Conservation (phyloP, 1,284 basidiomycete genomes). For the Sporisorium sorghi region DNA sequence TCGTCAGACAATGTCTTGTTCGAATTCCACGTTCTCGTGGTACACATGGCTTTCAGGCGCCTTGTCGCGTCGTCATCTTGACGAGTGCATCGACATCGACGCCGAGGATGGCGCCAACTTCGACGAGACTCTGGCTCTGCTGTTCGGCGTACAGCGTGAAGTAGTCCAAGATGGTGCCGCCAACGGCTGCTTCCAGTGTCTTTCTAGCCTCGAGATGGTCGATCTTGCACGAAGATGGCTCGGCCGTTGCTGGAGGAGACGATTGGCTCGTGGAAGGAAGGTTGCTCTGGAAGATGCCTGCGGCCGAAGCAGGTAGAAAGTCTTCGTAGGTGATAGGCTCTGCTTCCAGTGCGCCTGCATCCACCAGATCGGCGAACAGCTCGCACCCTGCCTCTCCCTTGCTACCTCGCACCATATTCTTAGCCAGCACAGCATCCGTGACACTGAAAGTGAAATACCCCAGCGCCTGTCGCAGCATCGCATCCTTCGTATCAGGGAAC, state of each 20-base stretch:
- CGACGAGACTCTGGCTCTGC: slow-evolving; percentile 28
- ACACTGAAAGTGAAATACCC: slow-evolving; percentile 50
- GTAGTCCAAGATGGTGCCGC: slow-evolving; percentile 40
- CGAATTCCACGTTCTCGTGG: no score
- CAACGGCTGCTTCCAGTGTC: slow-evolving; percentile 28
- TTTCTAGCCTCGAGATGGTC: slow-evolving; percentile 10
- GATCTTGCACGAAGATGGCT: not conserved
- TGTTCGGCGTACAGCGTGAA: slow-evolving; percentile 40
- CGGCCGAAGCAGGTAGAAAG: slow-evolving; percentile 71
- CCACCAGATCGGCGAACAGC: slow-evolving; percentile 58
- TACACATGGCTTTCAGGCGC: no score
- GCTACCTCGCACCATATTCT: slow-evolving; percentile 4
- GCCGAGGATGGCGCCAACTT: slow-evolving; percentile 14
- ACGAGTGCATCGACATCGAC: not conserved
- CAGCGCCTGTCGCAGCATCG: slow-evolving; percentile 67
- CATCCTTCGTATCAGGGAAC: slow-evolving; percentile 65
- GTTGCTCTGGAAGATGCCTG: slow-evolving; percentile 71
- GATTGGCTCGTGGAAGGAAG: slow-evolving; percentile 10
- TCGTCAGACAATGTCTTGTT: no score
- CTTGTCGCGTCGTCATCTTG: not conserved
- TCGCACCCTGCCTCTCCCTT: slow-evolving; percentile 1
- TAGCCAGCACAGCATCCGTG: slow-evolving; percentile 13
- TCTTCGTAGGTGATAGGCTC: slow-evolving; percentile 71
- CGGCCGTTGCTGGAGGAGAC: not conserved
- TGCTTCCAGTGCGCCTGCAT: slow-evolving; percentile 60